Conservation (phyloP, 805 yeast species). For the Lachancea sp. region DNA sequence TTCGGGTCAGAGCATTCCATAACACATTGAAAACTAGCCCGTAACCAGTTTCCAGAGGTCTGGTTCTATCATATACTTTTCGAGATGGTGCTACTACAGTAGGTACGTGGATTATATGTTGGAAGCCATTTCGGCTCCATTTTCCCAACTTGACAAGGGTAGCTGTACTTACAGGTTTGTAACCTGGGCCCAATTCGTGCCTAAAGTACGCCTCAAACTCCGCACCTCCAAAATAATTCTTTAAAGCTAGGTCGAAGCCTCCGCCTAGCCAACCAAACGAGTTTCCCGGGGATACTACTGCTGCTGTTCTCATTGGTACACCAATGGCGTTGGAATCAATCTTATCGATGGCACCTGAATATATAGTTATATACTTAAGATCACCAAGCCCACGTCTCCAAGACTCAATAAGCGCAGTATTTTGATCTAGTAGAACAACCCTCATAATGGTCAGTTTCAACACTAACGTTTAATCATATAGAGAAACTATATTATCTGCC, state of each 20-base stretch:
- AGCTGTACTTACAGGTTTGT: slow-evolving; percentile 25
- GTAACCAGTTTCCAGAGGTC: slow-evolving; percentile 21
- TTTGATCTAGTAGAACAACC: slow-evolving; percentile 8
- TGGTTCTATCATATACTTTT: slow-evolving; percentile 13
- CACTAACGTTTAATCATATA: too few relatives aligned
- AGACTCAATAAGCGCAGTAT: slow-evolving; percentile 3
- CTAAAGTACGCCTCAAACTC: slow-evolving; percentile 29
- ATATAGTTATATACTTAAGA: not conserved
- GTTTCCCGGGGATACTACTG: slow-evolving; percentile 48
- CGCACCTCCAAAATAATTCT: slow-evolving; percentile 23
- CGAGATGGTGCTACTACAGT: slow-evolving; percentile 28
- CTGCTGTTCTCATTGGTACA: slow-evolving; percentile 9
- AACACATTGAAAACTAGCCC: slow-evolving; percentile 27
- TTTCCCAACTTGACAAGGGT: slow-evolving; percentile 18
- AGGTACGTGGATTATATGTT: slow-evolving; percentile 29
- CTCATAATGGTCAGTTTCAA: not conserved
- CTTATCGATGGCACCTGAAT: not conserved
- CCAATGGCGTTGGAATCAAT: not conserved
- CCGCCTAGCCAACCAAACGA: slow-evolving; percentile 46
- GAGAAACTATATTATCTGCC: too few relatives aligned
- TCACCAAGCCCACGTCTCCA: slow-evolving; percentile 4
- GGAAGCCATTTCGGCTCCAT: slow-evolving; percentile 13
- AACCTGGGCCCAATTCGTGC: slow-evolving; percentile 17
- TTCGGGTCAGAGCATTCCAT: slow-evolving; percentile 22
- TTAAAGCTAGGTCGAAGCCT: slow-evolving; percentile 41